Base-by-base conservation (phyloP, 2,329 filamentous ascomycete species). In the Sclerotinia borealis region DNA sequence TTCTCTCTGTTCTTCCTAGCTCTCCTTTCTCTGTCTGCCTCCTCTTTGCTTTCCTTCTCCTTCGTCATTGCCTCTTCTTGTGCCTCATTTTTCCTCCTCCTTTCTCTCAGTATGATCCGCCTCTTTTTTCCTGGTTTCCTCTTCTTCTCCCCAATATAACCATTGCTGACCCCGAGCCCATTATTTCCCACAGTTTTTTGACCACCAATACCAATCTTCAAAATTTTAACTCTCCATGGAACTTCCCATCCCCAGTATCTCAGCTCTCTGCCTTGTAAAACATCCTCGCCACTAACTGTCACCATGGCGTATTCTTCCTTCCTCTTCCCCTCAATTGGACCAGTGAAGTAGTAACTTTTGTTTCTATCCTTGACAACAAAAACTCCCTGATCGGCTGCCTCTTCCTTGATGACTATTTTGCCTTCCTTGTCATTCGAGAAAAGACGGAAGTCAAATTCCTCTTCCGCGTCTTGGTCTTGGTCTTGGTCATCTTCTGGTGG, bases 1-100 rank as follows among this genome's bases (percentile, higher is more conserved):
- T 83, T 86, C 68, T 81, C 73, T 63, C 83, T 75, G 68, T 88
- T 88, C 67, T 85, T 71, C 67, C 83, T 78, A 75, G 85, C 85
- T 77, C 85, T 85, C 78, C 86, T 87, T 62, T 86, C 83, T 68
- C 77, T 79, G 36, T 85, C 67, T 55, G 81, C 79, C 67, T 84
- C 80, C 70, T 85, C 83, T 73, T 84, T 87, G 22, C 77, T 77
- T 66, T 77, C 67, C 55, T 75, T 68, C 61, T 77, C 75, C 67
- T 76, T 78, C 66, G 73, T 75, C 15, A 72, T 75, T 5, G 71
- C 74, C 63, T 78, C 76, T 52, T 70, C 69, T 25, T 62, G 64
- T 22, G 61, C 71, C 36, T 77, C 76, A 63, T 72, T 77, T 68
- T 75, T 77, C 59, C 74, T 75, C 8, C 72, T 76, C 70, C 76